Evolutionary conservation across 352 stramenopile species (phyloP).

Genomic region (Globisporangium mamillatum): DNA sequence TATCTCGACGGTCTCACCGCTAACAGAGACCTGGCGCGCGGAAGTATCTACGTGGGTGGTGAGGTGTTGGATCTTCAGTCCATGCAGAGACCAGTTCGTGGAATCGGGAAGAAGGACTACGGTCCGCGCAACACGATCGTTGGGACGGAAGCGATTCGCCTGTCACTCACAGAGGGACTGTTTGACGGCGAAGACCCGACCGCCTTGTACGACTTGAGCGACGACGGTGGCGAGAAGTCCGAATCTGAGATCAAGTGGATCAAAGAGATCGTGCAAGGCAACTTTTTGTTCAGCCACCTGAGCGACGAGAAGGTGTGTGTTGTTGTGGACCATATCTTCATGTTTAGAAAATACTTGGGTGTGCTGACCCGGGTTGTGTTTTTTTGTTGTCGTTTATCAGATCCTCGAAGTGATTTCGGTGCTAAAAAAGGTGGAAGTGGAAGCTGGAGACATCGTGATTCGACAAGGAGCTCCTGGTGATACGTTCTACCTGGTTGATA

Average conservation of each 20-base stretch:
- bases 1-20: conserved; percentile 71
- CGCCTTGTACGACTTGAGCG: conserved; percentile 33
- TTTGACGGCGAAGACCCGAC: conserved; percentile 23
- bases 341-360: not conserved
- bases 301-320: conserved; percentile 79
- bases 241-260: conserved; percentile 83
- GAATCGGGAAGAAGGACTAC: conserved; percentile 56
- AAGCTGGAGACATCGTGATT: conserved; percentile 88
- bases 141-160: conserved; percentile 76
- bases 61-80: conserved; percentile 82
- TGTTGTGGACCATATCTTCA: conserved; percentile 13
- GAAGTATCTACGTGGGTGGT: conserved; percentile 79
- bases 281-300: conserved; percentile 93
- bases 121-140: conserved; percentile 78
- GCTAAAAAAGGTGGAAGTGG: conserved; percentile 80
- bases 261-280: conserved; percentile 85
- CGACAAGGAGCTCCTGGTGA: conserved; percentile 90
- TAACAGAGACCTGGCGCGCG: conserved; percentile 53
- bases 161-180: conserved; percentile 63
- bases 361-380: not conserved
- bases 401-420: conserved; percentile 85
- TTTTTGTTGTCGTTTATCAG: conserved; percentile 19
- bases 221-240: conserved; percentile 54
- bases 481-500: conserved; percentile 92
- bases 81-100: conserved; percentile 82